Conservation (phyloP, 805 yeast genomes). For the Cyberlindnera japonica region DNA sequence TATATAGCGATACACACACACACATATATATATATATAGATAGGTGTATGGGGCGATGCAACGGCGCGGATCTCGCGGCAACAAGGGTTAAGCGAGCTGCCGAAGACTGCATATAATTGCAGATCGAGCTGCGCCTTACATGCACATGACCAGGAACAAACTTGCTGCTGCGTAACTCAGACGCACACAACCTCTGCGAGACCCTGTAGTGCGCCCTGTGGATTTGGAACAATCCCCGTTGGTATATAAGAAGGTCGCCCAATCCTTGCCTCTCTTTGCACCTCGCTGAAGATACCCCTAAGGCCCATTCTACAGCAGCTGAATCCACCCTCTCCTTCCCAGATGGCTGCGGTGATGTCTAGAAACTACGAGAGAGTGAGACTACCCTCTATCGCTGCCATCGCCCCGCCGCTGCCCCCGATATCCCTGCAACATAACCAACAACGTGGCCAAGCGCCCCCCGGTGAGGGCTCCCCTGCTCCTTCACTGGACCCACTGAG, state of each 20-base stretch:
- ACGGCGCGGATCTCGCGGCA: not conserved
- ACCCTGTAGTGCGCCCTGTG: too few species aligned
- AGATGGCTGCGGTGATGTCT: slow-evolving; percentile 11
- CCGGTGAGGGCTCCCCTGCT: not conserved
- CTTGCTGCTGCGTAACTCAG: slow-evolving; percentile 1
- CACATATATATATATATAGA: too few species aligned
- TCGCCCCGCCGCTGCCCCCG: slow-evolving; percentile 1
- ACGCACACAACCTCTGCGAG: too few species aligned
- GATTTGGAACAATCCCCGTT: too few species aligned
- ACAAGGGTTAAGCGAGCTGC: slow-evolving; percentile 1
- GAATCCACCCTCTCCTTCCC: too few species aligned
- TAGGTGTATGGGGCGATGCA: too few species aligned
- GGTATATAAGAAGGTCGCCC: too few species aligned
- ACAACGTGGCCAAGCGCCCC: not conserved
- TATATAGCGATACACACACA: too few species aligned
- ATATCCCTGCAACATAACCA: not conserved
- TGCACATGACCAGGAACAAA: slow-evolving; percentile 1
- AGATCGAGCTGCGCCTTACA: slow-evolving; percentile 1
- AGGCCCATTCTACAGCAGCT: too few species aligned
- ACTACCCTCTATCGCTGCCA: slow-evolving; percentile 12
- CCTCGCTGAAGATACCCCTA: too few species aligned
- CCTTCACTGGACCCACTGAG: slow-evolving; percentile 3
- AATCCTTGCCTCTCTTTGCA: too few species aligned
- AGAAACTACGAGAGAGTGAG: slow-evolving; percentile 8
- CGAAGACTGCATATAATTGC: not conserved